Percentiles rank a stretch among this genome's conserved stretches.
phyloP scores from a whole-genome alignment of 345 rosid genomes.

The Pistacia integerrima region DNA sequence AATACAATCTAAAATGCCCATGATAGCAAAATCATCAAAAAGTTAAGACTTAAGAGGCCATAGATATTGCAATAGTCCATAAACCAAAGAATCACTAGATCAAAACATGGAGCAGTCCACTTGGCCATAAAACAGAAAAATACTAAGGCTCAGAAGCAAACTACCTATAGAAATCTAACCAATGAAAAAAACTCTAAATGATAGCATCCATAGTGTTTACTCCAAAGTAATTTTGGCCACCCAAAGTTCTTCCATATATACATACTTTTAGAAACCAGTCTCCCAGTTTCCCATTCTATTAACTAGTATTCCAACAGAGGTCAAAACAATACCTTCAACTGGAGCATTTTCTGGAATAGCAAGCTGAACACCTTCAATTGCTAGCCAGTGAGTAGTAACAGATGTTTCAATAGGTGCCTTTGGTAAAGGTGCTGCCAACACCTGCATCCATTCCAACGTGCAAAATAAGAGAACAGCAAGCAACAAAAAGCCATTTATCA shows the following conservation, averaged over 20 bases:
- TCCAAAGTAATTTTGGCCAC: neutral
- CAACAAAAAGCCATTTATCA: constrained; percentile 25
- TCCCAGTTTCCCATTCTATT: neutral
- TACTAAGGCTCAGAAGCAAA: neutral
- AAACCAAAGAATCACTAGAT: neutral
- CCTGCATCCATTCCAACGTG: constrained; percentile 35
- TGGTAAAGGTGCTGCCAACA: constrained; percentile 65
- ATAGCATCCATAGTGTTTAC: neutral
- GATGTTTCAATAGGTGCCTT: constrained; percentile 61
- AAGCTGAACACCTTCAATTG: constrained; percentile 92
- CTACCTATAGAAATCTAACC: neutral
- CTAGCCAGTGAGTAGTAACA: constrained; percentile 71
- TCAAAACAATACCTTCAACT: constrained; percentile 48
- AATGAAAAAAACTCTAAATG: neutral
- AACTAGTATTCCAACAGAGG: neutral
- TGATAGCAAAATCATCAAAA: neutral
- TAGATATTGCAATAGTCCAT: neutral
- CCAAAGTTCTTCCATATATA: neutral
- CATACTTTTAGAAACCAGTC: neutral
- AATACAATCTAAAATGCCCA: neutral
- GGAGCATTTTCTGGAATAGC: constrained; percentile 72
- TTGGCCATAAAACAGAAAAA: neutral
- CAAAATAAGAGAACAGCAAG: constrained; percentile 13
- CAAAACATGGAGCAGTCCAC: neutral
- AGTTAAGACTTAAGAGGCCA: neutral